Base-by-base conservation (phyloP, 2,329 filamentous ascomycete genomes). In the Biscogniauxia mediterranea region DNA sequence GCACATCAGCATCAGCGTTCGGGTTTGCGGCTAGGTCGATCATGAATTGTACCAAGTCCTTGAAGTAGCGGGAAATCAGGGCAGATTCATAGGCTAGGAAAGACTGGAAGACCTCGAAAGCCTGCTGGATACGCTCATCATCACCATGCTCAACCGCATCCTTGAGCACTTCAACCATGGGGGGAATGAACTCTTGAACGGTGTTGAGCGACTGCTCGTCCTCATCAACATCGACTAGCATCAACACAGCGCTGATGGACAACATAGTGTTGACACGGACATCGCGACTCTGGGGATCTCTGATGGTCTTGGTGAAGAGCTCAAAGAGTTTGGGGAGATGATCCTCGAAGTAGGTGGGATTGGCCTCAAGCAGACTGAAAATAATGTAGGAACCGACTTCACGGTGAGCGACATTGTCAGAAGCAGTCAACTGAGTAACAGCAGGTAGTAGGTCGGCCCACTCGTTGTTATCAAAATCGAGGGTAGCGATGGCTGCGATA, bases 51-150 rank as follows among this genome's bases (percentile, higher is more conserved):
- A 97, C 84, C 8, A 99, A 85, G 71, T 97, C 92, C 74, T 89
- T 92, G 73, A 99, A 92, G 79, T 97, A 93, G 59, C 86, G 83
- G 67, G 89, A 90, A 57, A 98, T 81, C 56, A 98, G 85, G 54
- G 91, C 86, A 28, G 92, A 90, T 75, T 97, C 94, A 75, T 92
- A 97, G 66, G 90, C 91, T 58, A 99, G 85, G 71, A 97, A 89
- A 56, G 92, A 95, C 81, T 98, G 95, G 85, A 98, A 97, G 68
- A 97, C 93, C 75, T 98, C 95, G 70, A 98, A 99, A 25, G 92
- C 87, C 74, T 94, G 89, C 82, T 94, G 92, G 69, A 91, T 89
- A 74, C 90, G 89, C 74, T 97, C 93, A 70, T 97, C 93, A 70
- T 97, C 90, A 60, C 86, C 85, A 60, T 85, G 84, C 70, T 92